Evolutionary conservation across 345 rosid genomes (phyloP).

Genomic region (Eucalyptus pumila): DNA sequence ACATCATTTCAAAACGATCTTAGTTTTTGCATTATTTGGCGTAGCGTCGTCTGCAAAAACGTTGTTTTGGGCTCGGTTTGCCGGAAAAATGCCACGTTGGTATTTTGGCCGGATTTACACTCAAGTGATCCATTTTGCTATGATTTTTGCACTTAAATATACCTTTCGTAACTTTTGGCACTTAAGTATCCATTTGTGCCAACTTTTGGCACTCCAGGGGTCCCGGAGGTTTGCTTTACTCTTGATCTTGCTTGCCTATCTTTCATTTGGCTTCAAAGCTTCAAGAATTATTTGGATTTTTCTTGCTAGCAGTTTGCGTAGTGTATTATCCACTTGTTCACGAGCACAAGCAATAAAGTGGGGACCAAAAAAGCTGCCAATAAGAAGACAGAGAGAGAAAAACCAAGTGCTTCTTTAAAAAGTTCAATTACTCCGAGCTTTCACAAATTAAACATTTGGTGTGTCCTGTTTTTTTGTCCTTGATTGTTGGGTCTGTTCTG

Average conservation of each 20-base stretch:
- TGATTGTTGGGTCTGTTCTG: neutral
- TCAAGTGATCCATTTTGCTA: too few relatives aligned
- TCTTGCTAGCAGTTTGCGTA: neutral
- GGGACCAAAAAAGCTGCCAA: neutral
- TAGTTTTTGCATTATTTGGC: too few relatives aligned
- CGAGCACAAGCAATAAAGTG: neutral
- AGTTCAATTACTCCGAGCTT: neutral
- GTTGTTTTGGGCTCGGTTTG: too few relatives aligned
- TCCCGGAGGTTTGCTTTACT: too few relatives aligned
- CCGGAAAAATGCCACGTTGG: too few relatives aligned
- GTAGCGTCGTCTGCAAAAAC: too few relatives aligned
- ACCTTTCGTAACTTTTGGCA: too few relatives aligned
- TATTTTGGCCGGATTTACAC: too few relatives aligned
- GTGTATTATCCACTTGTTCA: neutral
- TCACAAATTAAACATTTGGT: neutral
- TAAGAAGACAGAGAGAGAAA: neutral
- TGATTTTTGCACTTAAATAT: too few relatives aligned
- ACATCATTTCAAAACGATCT: too few relatives aligned
- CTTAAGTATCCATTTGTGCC: too few relatives aligned
- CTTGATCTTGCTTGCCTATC: neutral
- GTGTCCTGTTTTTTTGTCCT: neutral
- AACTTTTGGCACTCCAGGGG: too few relatives aligned
- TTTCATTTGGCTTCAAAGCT: neutral
- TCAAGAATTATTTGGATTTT: neutral
- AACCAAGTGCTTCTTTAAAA: neutral